These are phyloP conservation scores for Trametes punicea DNA, from an alignment of 768 basidiomycete species.

Conservation along the genomic window DNA sequence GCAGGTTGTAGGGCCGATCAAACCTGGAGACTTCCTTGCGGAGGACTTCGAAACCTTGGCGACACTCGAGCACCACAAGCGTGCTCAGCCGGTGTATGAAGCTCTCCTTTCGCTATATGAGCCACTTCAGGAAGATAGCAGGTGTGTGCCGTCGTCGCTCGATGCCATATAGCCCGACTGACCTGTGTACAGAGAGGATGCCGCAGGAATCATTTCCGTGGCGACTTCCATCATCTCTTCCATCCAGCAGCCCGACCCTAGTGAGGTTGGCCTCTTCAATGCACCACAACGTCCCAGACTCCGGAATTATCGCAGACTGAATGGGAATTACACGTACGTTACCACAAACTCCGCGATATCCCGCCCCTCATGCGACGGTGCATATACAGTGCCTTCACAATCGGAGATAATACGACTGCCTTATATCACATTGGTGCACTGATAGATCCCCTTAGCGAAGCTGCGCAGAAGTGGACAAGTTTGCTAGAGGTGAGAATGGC, in stretches of 20 bases:
- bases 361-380: not conserved
- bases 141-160: not conserved
- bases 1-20: constrained; percentile 78
- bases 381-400: constrained; percentile 53
- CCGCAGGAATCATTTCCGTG: constrained; percentile 59
- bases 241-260: constrained; percentile 69
- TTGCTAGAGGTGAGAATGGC: constrained; percentile 57
- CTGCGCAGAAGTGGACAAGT: constrained; percentile 83
- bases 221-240: constrained; percentile 70
- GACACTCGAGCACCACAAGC: constrained; percentile 68
- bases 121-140: constrained; percentile 4
- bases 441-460: constrained; percentile 82
- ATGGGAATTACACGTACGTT: constrained; percentile 63
- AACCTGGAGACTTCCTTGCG: constrained; percentile 51
- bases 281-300: constrained; percentile 56
- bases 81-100: constrained; percentile 63
- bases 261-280: constrained; percentile 70
- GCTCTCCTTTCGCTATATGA: constrained; percentile 53
- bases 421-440: constrained; percentile 68
- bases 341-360: not conserved
- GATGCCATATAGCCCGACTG: not conserved
- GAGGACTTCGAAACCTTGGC: constrained; percentile 75
- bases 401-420: constrained; percentile 67
- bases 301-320: constrained; percentile 56
- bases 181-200: constrained; percentile 40